Evolutionary conservation across 331 rosid genomes (phyloP), one percentile per base, ranked within the genome.

Genomic region (Rosa hybrid): DNA sequence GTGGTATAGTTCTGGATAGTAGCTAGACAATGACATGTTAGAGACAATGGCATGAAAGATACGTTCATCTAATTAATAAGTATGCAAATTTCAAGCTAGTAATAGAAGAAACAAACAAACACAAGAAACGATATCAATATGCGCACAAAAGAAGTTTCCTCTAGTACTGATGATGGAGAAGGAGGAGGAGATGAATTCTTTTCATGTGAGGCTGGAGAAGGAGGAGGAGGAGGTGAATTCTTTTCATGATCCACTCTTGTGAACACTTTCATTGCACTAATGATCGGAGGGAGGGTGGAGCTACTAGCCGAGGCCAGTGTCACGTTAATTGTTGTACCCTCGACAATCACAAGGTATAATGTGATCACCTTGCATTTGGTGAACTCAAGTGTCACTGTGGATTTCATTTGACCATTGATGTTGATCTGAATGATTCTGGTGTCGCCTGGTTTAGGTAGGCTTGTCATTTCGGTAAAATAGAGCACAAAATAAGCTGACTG

Each of bases 401-500:
- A 54, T 49, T 73, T 56, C 39, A 30, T 25, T 6, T 68, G 50
- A 30, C 68, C 77, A 60, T 74, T 68, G 50, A 83, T 74, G 86
- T 74, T 59, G 25, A 79, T 60, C 4, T 76, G 5, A n/a, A 83
- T 62, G 44, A 69, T 79, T 34, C 81, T 59, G 25, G 13, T 41
- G 5, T 68, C 30, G 8, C 25, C 14, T 1, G 23, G 12, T 62
- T 54, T 12, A 25, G 74, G 48, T 16, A 27, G 2, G 7, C 0
- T 18, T 21, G 8, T 1, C 11, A 6, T 25, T 71, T 60, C 57
- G 13, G 71, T 11, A 21, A 80, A 71, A 18, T 80, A 84, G 78
- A 84, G 57, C 23, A 80, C 81, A n/a, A 84, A 63, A 39, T 70
- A 84, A 62, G 80, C 86, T 14, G 64, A 69, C 27, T 59, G 74